Base-by-base conservation (phyloP, 2,329 filamentous ascomycete genomes). In the Sarocladium brachiariae region DNA sequence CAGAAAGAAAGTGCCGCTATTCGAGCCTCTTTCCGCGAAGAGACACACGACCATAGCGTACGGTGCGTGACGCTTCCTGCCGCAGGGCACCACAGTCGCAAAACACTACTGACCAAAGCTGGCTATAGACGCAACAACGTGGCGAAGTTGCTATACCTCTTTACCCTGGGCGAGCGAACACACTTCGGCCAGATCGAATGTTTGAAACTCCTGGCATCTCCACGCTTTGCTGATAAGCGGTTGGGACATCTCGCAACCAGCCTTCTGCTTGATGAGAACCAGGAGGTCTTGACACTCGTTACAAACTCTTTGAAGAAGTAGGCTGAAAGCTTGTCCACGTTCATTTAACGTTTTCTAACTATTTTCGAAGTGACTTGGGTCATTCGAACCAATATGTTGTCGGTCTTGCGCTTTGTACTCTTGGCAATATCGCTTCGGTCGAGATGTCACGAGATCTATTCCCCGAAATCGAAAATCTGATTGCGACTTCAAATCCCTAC, bases 181-280 rank as follows among this genome's bases (percentile, higher is more conserved):
- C 93, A 99, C 71, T 99, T 99, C 67, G 93, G 93, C 49, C 93
- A 99, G 76, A 99, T 99, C 65, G 93, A 99, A 81, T 99, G 93
- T 70, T 79, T 99, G 63, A 99, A 99, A 72, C 81, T 99, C 48
- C 81, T 99, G 52, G 93, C 93, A 52, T 99, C 93, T 35, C 91
- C 95, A 57, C 89, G 92, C 53, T 99, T 99, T 65, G 93, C 93
- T 58, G 93, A 99, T 76, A 99, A 99, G 74, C 85, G 93, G 45
- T 73, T 99, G 59, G 93, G 93, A 35, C 96, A 99, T 65, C 74
- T 99, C 58, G 93, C 93, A 21, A 99, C 93, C 16, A 99, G 96
- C 83, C 72, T 99, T 65, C 71, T 99, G 57, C 75, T 99, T 55
- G 93, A 99, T 67, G 93, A 99, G 76, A 99, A 99, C 62, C 93